These are phyloP conservation scores for Leccinum boreale DNA, from an alignment of 768 basidiomycete species.

Conservation along the genomic window DNA sequence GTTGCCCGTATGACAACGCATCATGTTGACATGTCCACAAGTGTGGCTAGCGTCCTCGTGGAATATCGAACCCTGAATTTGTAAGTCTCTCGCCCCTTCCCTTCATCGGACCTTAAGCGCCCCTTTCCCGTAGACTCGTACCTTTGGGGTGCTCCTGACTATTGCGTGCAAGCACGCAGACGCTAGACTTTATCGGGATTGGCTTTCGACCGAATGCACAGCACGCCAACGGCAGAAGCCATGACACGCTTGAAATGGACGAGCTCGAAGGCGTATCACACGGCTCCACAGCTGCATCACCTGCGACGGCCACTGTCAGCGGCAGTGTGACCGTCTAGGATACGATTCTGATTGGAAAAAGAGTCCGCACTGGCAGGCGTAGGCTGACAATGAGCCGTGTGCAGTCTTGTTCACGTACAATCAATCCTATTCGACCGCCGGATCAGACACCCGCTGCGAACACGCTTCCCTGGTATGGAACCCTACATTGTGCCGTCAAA, in stretches of 20 bases:
- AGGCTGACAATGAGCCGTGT: neutral
- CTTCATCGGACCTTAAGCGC: constrained; percentile 32
- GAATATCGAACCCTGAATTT: constrained; percentile 19
- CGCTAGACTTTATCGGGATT: constrained; percentile 8
- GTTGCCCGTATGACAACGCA: neutral
- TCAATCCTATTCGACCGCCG: neutral
- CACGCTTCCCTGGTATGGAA: neutral
- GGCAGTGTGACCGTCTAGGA: constrained; percentile 1
- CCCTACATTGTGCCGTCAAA: constrained; percentile 1
- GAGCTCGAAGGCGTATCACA: constrained; percentile 4
- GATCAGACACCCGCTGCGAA: neutral
- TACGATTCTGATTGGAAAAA: neutral
- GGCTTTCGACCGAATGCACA: constrained; percentile 12
- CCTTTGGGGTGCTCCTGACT: neutral
- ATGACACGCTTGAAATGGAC: constrained; percentile 13
- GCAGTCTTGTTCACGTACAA: neutral
- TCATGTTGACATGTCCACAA: constrained; percentile 1
- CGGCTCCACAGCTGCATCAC: constrained; percentile 21
- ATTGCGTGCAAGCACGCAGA: constrained; percentile 1
- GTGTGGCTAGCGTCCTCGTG: constrained; percentile 14
- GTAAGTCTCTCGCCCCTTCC: constrained; percentile 16
- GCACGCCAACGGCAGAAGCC: constrained; percentile 20
- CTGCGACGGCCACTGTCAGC: neutral
- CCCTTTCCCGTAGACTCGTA: constrained; percentile 22
- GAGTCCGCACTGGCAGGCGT: neutral